Conservation (phyloP, 352 stramenopile genomes). For the Phytophthora fragariae region DNA sequence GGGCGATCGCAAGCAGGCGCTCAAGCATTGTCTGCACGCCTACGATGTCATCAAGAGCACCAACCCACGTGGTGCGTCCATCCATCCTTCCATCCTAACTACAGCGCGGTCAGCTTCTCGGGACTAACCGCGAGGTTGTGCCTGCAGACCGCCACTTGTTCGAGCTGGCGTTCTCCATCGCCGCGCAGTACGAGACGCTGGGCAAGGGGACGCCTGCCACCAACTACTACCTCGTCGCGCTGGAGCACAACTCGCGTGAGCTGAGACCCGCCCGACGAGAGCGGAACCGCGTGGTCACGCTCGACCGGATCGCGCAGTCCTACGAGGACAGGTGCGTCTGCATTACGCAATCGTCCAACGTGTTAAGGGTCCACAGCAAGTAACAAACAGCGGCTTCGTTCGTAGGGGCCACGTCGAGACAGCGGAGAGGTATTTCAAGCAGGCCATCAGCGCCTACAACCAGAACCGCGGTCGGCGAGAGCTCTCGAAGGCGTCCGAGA, state of each 20-base stretch:
- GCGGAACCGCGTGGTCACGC: slow-evolving; percentile 65
- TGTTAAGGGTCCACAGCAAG: not conserved
- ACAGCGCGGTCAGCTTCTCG: no score
- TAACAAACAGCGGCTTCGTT: not conserved
- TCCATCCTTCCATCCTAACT: no score
- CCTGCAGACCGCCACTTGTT: slow-evolving; percentile 78
- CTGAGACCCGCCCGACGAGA: slow-evolving; percentile 47
- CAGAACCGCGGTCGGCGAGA: slow-evolving; percentile 38
- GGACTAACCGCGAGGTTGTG: not conserved
- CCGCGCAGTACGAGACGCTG: slow-evolving; percentile 77
- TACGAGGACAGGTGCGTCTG: slow-evolving; percentile 63
- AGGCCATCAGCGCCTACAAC: slow-evolving; percentile 42
- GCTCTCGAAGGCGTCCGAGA: slow-evolving; percentile 34
- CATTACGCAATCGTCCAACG: not conserved
- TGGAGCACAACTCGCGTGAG: slow-evolving; percentile 48
- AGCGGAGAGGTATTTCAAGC: slow-evolving; percentile 46
- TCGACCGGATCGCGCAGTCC: slow-evolving; percentile 82
- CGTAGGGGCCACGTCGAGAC: slow-evolving; percentile 29
- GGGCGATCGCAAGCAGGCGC: slow-evolving; percentile 59
- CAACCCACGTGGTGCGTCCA: slow-evolving; percentile 60
- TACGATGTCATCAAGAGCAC: slow-evolving; percentile 72
- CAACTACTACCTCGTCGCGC: slow-evolving; percentile 75
- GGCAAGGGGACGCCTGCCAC: slow-evolving; percentile 49
- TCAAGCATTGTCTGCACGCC: slow-evolving; percentile 73
- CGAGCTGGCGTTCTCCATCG: slow-evolving; percentile 78